A percentile compares a stretch with the other conserved stretches of the same genome.
These are phyloP conservation scores for Laguncularia racemosa DNA, from an alignment of 345 rosid species.

Conservation along the genomic window DNA sequence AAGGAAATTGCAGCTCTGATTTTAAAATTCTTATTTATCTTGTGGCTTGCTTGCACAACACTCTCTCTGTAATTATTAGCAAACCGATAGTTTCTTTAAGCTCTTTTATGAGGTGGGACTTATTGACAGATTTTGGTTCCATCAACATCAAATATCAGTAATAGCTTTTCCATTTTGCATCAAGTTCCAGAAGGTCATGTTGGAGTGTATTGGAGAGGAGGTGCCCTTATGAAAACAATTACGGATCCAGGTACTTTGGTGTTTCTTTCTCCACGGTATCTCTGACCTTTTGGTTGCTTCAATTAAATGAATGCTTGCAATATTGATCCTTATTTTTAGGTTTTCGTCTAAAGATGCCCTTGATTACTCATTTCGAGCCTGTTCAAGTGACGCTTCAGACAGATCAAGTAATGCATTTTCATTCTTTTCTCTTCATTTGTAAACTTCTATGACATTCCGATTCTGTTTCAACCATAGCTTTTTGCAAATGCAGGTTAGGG, in stretches of 20 bases:
- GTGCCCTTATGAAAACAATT: constrained; percentile 62
- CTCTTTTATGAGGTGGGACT: constrained; percentile 4
- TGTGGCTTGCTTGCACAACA: background rate
- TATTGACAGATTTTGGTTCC: constrained; percentile 43
- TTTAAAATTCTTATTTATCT: too few species aligned
- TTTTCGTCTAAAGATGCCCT: constrained; percentile 74
- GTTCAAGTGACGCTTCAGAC: constrained; percentile 97
- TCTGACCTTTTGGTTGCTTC: background rate
- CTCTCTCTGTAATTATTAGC: background rate
- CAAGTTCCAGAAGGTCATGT: constrained; percentile 97
- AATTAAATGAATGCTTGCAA: background rate
- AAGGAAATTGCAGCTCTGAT: too few species aligned
- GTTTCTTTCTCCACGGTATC: constrained; percentile 1
- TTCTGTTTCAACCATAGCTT: constrained; percentile 4
- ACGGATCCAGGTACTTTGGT: constrained; percentile 51
- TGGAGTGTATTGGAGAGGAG: constrained; percentile 95
- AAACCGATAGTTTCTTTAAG: background rate
- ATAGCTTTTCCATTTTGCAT: constrained; percentile 49
- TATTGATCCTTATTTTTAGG: constrained; percentile 29
- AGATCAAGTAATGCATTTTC: constrained; percentile 44
- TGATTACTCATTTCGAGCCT: constrained; percentile 73
- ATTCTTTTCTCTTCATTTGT: background rate
- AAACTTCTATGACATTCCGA: constrained; percentile 7
- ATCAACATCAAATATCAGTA: constrained; percentile 18
- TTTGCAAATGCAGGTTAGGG: constrained; percentile 47